Evolutionary conservation across 352 stramenopile species (phyloP).

Genomic region (Phytophthora chlamydospora): DNA sequence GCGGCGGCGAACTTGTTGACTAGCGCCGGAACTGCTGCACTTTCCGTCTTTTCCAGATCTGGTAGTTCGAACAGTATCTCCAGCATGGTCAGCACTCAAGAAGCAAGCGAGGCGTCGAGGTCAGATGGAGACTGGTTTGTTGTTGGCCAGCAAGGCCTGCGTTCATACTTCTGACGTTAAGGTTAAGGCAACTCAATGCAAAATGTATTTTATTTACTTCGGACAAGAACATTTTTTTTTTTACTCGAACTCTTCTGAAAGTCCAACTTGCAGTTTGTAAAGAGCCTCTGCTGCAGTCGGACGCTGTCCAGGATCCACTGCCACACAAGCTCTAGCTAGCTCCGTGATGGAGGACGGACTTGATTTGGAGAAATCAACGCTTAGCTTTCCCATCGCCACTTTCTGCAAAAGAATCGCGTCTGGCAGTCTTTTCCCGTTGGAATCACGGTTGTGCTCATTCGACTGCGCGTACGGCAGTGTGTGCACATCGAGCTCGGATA

Average conservation of each 20-base stretch:
- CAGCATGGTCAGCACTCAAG: neutral
- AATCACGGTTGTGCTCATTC: too few relatives aligned
- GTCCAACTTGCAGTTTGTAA: too few relatives aligned
- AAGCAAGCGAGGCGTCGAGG: neutral
- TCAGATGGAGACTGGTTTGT: constrained; percentile 8
- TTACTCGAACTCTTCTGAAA: neutral
- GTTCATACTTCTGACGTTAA: constrained; percentile 19
- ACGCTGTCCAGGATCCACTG: too few relatives aligned
- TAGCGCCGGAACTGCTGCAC: constrained; percentile 20
- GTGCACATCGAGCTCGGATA: too few relatives aligned
- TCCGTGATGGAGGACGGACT: too few relatives aligned
- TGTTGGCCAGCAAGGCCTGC: constrained; percentile 8
- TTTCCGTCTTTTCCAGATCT: constrained; percentile 21
- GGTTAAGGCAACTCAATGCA: neutral
- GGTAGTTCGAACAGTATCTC: neutral
- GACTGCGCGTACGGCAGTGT: too few relatives aligned
- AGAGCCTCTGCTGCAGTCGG: too few relatives aligned
- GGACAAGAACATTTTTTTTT: neutral
- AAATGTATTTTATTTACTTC: constrained; percentile 15
- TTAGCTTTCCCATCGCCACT: too few relatives aligned
- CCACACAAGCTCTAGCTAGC: too few relatives aligned
- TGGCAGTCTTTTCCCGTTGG: too few relatives aligned
- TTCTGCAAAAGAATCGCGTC: too few relatives aligned
- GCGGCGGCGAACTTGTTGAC: constrained; percentile 24
- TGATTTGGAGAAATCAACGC: too few relatives aligned